Conservation (phyloP, 2,329 filamentous ascomycete genomes). For the Fonsecaea pedrosoi region DNA sequence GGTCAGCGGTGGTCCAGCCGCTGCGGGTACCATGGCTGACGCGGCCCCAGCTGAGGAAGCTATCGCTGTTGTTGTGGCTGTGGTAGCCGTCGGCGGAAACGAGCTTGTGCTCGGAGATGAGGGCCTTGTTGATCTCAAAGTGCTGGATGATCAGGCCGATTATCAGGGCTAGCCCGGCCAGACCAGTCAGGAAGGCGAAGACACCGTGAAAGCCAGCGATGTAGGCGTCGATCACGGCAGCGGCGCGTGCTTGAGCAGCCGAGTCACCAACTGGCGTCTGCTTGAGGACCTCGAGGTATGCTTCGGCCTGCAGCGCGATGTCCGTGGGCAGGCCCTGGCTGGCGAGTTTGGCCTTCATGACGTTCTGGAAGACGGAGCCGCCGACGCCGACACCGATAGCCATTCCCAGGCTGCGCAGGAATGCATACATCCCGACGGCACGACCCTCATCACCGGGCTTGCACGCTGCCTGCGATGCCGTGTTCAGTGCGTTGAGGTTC, state of each 20-base stretch:
- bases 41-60: slow-evolving; percentile 5
- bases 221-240: slow-evolving; percentile 22
- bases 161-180: slow-evolving; percentile 24
- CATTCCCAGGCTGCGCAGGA: slow-evolving; percentile 53
- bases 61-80: neutral
- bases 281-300: slow-evolving; percentile 24
- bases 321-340: slow-evolving; percentile 22
- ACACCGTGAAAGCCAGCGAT: slow-evolving; percentile 31
- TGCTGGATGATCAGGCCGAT: slow-evolving; percentile 29
- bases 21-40: neutral
- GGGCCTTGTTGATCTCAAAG: slow-evolving; percentile 31
- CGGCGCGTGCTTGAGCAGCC: slow-evolving; percentile 1
- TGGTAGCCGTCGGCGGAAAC: neutral
- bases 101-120: slow-evolving; percentile 29
- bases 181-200: slow-evolving; percentile 29
- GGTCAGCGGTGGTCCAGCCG: neutral
- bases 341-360: slow-evolving; percentile 45
- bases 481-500: slow-evolving; percentile 50
- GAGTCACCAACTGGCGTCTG: slow-evolving; percentile 2
- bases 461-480: slow-evolving; percentile 49
- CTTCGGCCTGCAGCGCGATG: slow-evolving; percentile 32
- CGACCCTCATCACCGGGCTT: slow-evolving; percentile 43
- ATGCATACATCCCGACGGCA: slow-evolving; percentile 49
- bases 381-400: slow-evolving; percentile 52
- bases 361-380: slow-evolving; percentile 51